Conservation (phyloP, 1,139 yeast genomes). For the Yamadazyma trypodendri region DNA sequence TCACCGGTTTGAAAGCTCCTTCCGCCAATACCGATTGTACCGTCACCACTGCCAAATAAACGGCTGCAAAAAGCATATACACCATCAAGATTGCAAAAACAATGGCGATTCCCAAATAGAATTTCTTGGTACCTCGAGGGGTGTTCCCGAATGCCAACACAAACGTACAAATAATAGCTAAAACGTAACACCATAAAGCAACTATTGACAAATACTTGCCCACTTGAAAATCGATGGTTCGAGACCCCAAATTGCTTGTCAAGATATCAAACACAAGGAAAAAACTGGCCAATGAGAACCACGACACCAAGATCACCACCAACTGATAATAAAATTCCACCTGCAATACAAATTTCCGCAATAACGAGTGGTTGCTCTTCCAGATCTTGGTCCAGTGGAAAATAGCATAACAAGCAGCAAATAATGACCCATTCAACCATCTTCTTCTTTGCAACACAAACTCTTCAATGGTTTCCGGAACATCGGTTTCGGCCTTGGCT, state of each 20-base stretch:
- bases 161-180: constrained; percentile 42
- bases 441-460: constrained; percentile 76
- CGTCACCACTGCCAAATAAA: constrained; percentile 77
- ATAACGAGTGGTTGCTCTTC: constrained; percentile 63
- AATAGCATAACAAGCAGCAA: constrained; percentile 76
- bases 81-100: constrained; percentile 47
- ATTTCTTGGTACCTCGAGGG: constrained; percentile 46
- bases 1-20: constrained; percentile 41
- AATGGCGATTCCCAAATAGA: constrained; percentile 41
- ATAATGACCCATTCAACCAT: constrained; percentile 84
- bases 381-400: constrained; percentile 71
- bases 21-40: constrained; percentile 43
- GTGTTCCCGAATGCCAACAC: constrained; percentile 50
- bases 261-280: constrained; percentile 70
- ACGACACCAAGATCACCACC: constrained; percentile 64
- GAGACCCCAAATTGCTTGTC: constrained; percentile 54
- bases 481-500: constrained; percentile 83
- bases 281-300: constrained; percentile 79
- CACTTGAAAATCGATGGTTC: constrained; percentile 43
- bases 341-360: constrained; percentile 62
- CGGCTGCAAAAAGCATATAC: constrained; percentile 65
- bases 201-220: constrained; percentile 44
- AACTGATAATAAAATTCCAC: constrained; percentile 71
- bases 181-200: constrained; percentile 44
- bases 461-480: constrained; percentile 71